phyloP scores from a whole-genome alignment of 495 filamentous ascomycete species.

The Penicillium lagena region DNA sequence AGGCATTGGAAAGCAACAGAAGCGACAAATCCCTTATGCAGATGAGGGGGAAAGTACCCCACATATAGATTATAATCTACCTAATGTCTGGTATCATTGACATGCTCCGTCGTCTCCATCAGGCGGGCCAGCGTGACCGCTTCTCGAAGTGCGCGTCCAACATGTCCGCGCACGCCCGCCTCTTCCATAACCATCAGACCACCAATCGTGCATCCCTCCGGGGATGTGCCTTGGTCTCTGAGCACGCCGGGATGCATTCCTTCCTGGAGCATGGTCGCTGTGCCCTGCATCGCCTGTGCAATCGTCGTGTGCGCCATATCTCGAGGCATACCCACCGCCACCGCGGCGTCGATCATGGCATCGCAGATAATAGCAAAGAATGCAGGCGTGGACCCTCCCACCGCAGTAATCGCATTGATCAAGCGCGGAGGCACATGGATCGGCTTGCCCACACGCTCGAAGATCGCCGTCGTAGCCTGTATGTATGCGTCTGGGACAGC shows the following conservation, averaged over 20 bases:
- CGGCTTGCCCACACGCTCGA: constrained; percentile 29
- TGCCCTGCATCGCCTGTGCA: constrained; percentile 33
- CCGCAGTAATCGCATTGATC: constrained; percentile 34
- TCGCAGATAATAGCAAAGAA: constrained; percentile 40
- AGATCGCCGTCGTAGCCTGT: constrained; percentile 25
- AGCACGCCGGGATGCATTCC: constrained; percentile 33
- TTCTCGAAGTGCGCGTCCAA: constrained; percentile 34
- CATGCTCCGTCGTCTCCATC: constrained; percentile 28
- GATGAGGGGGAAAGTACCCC: too few species aligned
- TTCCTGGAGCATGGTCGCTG: constrained; percentile 29
- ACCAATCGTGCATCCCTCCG: constrained; percentile 39
- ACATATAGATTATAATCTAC: too few species aligned
- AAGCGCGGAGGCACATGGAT: constrained; percentile 21
- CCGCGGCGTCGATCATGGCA: constrained; percentile 36
- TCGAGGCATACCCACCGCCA: constrained; percentile 36
- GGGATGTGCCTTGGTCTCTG: constrained; percentile 33
- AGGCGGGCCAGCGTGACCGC: constrained; percentile 33
- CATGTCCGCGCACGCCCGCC: constrained; percentile 29
- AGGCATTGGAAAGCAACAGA: too few species aligned
- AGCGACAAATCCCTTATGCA: too few species aligned
- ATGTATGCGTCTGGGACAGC: constrained; percentile 15
- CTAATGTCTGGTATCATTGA: constrained; percentile 34
- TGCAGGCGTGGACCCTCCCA: constrained; percentile 35
- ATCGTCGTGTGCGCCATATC: constrained; percentile 33
- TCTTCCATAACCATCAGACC: constrained; percentile 41